Base-by-base conservation (phyloP, 371 early-diverging fungal species). In the Mucor velutinosus region DNA sequence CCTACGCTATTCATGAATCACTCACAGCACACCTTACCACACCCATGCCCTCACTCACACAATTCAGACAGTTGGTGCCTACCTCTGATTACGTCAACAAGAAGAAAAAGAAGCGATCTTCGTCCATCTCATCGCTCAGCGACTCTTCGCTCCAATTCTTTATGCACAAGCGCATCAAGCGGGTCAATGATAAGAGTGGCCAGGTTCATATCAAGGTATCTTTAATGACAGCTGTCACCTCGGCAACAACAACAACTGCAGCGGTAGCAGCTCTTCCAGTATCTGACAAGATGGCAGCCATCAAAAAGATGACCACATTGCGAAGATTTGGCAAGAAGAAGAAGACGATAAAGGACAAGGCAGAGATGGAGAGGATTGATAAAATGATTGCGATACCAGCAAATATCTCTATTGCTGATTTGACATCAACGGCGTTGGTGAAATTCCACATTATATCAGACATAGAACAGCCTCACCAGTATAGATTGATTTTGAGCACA, bases 21-120 rank as follows among this genome's bases (percentile, higher is more conserved):
- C 71, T 86, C 15, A 86, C 84, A 4, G 78, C 79, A 1, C 80
- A 83, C 41, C 67, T 84, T 3, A 86, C 83, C 0, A 86, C 86
- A 27, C 86, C 86, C 0, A 70, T 86, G 74, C 86, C 86, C 25
- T 70, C 75, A 1, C 59, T 77, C 4, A 49, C 84, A 93, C 60
- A 68, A 80, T 12, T 70, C 93, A 14, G 78, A 82, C 4, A 78
- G 85, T 33, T 85, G 90, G 58, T 65, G 53, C 15, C 67, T 60
- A 17, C 67, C 93, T 66, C 67, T 78, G 11, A 86, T 85, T 23
- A 37, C 4, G 43, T 45, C 4, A 57, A 56, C 39, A 63, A 69
- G 45, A 67, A 61, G 41, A 70, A 70, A 32, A 62, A 69, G 58
- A 55, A 39, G 25, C 17, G 56, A 25, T 29, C 58, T 29, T 63